Base-by-base conservation (phyloP, 2,329 filamentous ascomycete species). In the Venturiaceae sp. region DNA sequence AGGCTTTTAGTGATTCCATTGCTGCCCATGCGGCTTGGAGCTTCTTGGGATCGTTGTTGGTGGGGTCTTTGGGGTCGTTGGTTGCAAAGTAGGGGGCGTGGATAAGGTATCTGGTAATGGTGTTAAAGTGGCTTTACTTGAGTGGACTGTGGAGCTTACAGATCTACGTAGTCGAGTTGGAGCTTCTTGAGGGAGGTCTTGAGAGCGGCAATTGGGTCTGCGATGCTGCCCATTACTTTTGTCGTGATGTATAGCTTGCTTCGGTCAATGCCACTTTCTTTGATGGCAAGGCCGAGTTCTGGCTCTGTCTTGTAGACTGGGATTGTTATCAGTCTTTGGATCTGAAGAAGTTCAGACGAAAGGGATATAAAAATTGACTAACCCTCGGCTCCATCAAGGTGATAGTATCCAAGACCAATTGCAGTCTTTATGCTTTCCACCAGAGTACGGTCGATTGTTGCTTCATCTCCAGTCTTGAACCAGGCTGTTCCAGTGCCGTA, bases 311-410 rank as follows among this genome's bases (percentile, higher is more conserved):
- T 77, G 70, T 80, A 80, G 60, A 77, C 73, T 74, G 13, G 6
- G 28, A 11, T 6, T 26, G 13, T 11, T 23, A 41, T 55, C 33
- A 55, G 37, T 3, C 2, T n/a, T 50, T 7, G 13, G 26, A 50
- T 28, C 41, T 14, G 21, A 36, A 5, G 36, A 23, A 11, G 11
- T 16, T 7, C 52, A 16, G 3, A 26, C 16, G 56, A 13, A 57
- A 19, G 13, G n/a, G 37, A 14, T n/a, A 16, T 28, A 5, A 28
- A 58, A n/a, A n/a, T n/a, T n/a, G n/a, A n/a, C n/a, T n/a, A 36
- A 85, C 84, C 73, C 75, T 92, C 84, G 21, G 88, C 88, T 46
- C 87, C 83, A 69, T 92, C 88, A 3, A 92, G 77, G 66, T 92
- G 87, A 60, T 79, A 78, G 69, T 85, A 91, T 26, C 86, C 87